phyloP scores from a whole-genome alignment of 163 green algal genomes.

The Trebouxia gelatinosa region DNA sequence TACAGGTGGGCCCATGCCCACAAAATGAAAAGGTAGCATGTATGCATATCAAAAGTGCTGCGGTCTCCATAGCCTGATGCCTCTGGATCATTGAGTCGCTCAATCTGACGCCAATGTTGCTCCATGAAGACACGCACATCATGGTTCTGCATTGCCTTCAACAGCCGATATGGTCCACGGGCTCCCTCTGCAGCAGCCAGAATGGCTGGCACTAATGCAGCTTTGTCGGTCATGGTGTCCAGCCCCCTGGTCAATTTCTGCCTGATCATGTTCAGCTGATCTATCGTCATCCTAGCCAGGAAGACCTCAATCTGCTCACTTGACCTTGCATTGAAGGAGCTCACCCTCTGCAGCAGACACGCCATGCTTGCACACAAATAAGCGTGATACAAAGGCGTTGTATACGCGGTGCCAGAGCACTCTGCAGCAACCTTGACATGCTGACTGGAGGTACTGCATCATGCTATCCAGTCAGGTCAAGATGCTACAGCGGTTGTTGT shows the following conservation, averaged over 20 bases:
- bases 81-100: neutral
- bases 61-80: neutral
- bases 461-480: too few relatives aligned
- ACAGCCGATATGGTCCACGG: neutral
- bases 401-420: too few relatives aligned
- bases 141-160: neutral
- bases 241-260: neutral
- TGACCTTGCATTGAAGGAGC: neutral
- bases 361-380: neutral
- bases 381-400: too few relatives aligned
- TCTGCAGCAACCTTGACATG: neutral
- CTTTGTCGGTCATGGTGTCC: neutral
- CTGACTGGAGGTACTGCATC: neutral
- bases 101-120: neutral
- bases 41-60: constrained; percentile 1
- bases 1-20: constrained; percentile 5
- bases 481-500: too few relatives aligned
- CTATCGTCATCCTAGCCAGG: neutral
- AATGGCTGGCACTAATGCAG: neutral
- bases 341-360: neutral
- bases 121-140: neutral
- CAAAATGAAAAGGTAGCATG: neutral
- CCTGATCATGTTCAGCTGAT: neutral
- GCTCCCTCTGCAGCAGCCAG: neutral
- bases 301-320: neutral